Evolutionary conservation across 495 filamentous ascomycete species (phyloP), one percentile per base, ranked within the genome.

Genomic region (Tuber brumale): DNA sequence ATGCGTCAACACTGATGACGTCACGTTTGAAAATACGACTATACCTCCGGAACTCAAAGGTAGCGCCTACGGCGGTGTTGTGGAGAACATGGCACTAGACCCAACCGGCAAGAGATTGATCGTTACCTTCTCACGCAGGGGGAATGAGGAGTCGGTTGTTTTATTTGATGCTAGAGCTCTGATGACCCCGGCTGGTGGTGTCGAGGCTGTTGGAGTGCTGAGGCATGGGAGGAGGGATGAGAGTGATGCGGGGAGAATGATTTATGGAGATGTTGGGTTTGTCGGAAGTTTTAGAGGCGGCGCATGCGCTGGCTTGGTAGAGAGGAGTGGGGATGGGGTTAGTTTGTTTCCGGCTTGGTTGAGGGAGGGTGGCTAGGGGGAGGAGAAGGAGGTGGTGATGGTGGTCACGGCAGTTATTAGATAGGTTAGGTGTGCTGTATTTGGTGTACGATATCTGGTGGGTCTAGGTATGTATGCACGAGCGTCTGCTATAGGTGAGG

Each of bases 61-160:
- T 7, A 35, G 57, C 2, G 73, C 73, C 5, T 76, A 79, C 16
- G 78, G 73, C 19, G 78, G 78, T 8, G 21, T 44, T n/a, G 73
- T 80, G 16, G 46, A 71, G 45, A 72, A 70, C 9, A 80, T 80
- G 76, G 78, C 78, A 12, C 72, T 80, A 31, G 78, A 80, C 41
- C 78, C 78, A 18, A 73, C 73, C 4, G 73, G 72, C 0, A 42
- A n/a, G 27, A 79, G 78, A 31, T 45, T 80, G 3, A 48, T 80
- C 2, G 78, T 70, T 42, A 73, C 70, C 7, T 80, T 80, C 61
- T 71, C 76, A 16, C 45, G 27, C 8, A 27, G 37, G 9, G 14
- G 16, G 12, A 35, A 37, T 6, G n/a, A 41, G 21, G 77, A 73
- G 23, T 79, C 76, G 14, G 73, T 80, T 0, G 78, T 80, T 37